A percentile compares a stretch with the other conserved stretches of the same genome.
These are phyloP conservation scores for Alternaria tenuissima DNA, from an alignment of 2,329 filamentous ascomycete genomes.

Conservation along the genomic window DNA sequence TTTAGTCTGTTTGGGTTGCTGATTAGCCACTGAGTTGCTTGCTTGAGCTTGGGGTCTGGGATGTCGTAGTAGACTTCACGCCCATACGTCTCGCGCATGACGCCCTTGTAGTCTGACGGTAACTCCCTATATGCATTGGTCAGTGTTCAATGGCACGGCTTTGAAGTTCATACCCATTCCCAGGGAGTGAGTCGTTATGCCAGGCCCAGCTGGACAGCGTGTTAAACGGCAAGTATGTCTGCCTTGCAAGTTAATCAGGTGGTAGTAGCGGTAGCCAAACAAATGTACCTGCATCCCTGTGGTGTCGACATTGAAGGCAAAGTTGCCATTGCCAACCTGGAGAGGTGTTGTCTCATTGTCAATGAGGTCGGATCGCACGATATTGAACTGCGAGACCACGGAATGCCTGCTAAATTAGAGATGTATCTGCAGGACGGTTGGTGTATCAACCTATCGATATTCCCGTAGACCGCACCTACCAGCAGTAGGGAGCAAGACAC, in stretches of 20 bases:
- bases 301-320: conserved; percentile 57
- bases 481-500: conserved; percentile 4
- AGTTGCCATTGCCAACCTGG: conserved; percentile 58
- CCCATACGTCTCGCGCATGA: conserved; percentile 54
- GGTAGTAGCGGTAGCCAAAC: background rate
- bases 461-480: conserved; percentile 2
- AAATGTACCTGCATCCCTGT: conserved; percentile 52
- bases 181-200: conserved; percentile 56
- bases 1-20: conserved; percentile 62
- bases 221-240: conserved; percentile 51
- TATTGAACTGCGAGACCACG: conserved; percentile 32
- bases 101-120: conserved; percentile 40
- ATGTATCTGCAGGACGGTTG: background rate
- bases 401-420: conserved; percentile 16
- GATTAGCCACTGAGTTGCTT: conserved; percentile 61
- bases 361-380: conserved; percentile 28
- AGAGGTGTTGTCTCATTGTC: conserved; percentile 59
- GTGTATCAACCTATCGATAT: conserved; percentile 25
- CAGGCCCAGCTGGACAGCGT: conserved; percentile 55
- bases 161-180: conserved; percentile 31
- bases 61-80: conserved; percentile 53
- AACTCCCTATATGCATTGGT: conserved; percentile 20
- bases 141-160: conserved; percentile 24
- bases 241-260: too few relatives aligned
- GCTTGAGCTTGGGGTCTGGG: conserved; percentile 50